These are phyloP conservation scores for Graphilbum fragrans DNA, from an alignment of 2,329 filamentous ascomycete genomes.

Conservation along the genomic window DNA sequence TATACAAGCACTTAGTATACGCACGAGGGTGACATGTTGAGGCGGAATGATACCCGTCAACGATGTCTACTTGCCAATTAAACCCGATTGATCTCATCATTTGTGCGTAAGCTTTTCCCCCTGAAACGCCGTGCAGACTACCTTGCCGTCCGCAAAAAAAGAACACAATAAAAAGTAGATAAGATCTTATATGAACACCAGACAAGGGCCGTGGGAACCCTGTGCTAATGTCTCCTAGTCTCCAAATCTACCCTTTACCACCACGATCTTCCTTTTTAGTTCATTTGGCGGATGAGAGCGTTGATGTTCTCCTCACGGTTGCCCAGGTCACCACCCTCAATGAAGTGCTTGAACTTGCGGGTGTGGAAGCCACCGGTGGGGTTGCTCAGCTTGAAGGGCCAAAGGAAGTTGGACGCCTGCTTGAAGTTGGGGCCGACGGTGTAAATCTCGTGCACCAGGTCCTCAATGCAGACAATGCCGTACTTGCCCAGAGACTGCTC, in stretches of 20 bases:
- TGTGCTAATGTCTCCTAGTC: not conserved
- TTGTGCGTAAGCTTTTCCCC: conserved; percentile 6
- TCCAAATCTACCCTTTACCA: not conserved
- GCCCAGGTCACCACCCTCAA: conserved; percentile 95
- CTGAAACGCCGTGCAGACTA: conserved; percentile 23
- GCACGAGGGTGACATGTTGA: too few species aligned
- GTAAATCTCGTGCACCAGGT: conserved; percentile 98
- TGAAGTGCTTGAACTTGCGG: conserved; percentile 98
- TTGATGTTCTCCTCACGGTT: conserved; percentile 99
- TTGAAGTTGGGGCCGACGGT: conserved; percentile 99
- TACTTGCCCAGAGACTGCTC: conserved; percentile 96
- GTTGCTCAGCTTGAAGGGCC: conserved; percentile 99
- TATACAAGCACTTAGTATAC: too few species aligned
- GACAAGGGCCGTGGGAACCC: not conserved
- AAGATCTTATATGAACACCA: not conserved
- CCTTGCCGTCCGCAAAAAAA: conserved; percentile 12
- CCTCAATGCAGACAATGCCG: conserved; percentile 98
- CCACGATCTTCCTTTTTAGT: conserved; percentile 45
- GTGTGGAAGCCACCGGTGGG: conserved; percentile 91
- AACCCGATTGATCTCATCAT: conserved; percentile 2
- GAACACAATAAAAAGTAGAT: conserved; percentile 14
- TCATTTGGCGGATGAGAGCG: conserved; percentile 92
- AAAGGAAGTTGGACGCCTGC: conserved; percentile 98
- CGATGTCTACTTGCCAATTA: conserved; percentile 3
- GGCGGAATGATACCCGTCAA: too few species aligned